A percentile compares a stretch with the other conserved stretches of the same genome.
Evolutionary conservation across 2,329 filamentous ascomycete species (phyloP).

Genomic region (Cladophialophora immunda): DNA sequence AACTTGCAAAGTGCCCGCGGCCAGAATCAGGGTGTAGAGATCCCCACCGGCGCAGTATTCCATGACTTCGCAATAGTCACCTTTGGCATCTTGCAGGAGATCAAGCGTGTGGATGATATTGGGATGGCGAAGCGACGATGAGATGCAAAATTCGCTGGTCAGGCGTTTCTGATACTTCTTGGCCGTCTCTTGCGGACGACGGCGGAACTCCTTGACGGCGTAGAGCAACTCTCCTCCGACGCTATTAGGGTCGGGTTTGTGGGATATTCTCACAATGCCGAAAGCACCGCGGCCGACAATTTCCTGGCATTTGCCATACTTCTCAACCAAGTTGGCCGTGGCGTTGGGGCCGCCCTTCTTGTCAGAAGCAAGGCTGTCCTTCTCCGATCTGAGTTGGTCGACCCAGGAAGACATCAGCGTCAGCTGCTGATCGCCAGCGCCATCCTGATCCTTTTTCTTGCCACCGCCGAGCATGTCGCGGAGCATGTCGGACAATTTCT

Average conservation of each 20-base stretch:
- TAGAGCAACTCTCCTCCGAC: slow-evolving; percentile 84
- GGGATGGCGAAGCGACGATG: slow-evolving; percentile 92
- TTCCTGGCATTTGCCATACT: slow-evolving; percentile 98
- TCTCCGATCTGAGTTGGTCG: slow-evolving; percentile 88
- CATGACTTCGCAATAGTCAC: slow-evolving; percentile 99
- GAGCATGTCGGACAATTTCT: slow-evolving; percentile 93
- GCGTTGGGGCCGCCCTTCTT: slow-evolving; percentile 79
- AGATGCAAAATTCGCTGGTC: slow-evolving; percentile 98
- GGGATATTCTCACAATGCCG: slow-evolving; percentile 95
- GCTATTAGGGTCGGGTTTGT: slow-evolving; percentile 88
- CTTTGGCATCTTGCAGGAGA: slow-evolving; percentile 92
- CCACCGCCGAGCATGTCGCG: slow-evolving; percentile 82
- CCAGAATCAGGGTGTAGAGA: slow-evolving; percentile 89
- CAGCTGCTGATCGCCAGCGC: slow-evolving; percentile 72
- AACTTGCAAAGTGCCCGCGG: slow-evolving; percentile 90
- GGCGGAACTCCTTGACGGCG: slow-evolving; percentile 97
- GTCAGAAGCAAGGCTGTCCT: slow-evolving; percentile 76
- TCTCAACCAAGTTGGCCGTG: slow-evolving; percentile 84
- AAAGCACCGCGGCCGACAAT: slow-evolving; percentile 96
- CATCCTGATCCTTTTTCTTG: slow-evolving; percentile 73
- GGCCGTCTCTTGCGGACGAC: slow-evolving; percentile 89
- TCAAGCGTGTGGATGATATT: slow-evolving; percentile 99
- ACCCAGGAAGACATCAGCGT: slow-evolving; percentile 97
- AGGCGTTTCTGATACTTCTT: slow-evolving; percentile 98
- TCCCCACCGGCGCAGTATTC: slow-evolving; percentile 98